These are phyloP conservation scores for Dioscorea alata DNA, from an alignment of 106 monocot genomes.

Conservation along the genomic window DNA sequence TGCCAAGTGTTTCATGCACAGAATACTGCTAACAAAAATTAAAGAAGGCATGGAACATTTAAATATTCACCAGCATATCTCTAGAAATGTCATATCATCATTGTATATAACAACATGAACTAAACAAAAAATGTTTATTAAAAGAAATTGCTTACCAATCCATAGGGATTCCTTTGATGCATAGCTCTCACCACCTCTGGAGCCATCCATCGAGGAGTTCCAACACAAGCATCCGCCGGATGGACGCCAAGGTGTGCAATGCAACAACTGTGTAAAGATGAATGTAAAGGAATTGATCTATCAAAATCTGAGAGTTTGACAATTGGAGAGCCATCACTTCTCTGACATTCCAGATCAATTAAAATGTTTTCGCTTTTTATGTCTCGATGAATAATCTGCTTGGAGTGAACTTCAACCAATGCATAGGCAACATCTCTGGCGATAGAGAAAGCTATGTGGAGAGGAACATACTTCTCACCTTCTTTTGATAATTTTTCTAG, in stretches of 20 bases:
- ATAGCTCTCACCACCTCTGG: conserved; percentile 83
- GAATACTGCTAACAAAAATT: too few relatives aligned
- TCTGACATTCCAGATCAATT: conserved; percentile 62
- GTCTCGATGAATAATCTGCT: conserved; percentile 90
- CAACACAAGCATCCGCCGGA: conserved; percentile 86
- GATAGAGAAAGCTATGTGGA: conserved; percentile 56
- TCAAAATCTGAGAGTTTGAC: conserved; percentile 97
- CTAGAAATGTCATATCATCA: too few relatives aligned
- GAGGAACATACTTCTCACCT: conserved; percentile 68
- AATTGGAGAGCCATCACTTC: conserved; percentile 53
- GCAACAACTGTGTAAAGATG: conserved; percentile 74
- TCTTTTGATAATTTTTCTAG: conserved; percentile 40
- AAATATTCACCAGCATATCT: too few relatives aligned
- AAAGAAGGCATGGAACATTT: too few relatives aligned
- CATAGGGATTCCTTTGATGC: conserved; percentile 65
- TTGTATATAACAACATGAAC: too few relatives aligned
- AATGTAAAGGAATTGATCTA: conserved; percentile 74
- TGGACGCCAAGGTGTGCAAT: conserved; percentile 81
- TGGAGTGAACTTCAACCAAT: conserved; percentile 78
- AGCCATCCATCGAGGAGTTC: conserved; percentile 98
- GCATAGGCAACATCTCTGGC: conserved; percentile 83
- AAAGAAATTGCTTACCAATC: conserved; percentile 46
- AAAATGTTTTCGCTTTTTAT: conserved; percentile 95
- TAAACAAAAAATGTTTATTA: too few relatives aligned
- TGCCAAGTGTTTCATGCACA: too few relatives aligned